Evolutionary conservation across 345 rosid species (phyloP).

Genomic region (Atalantia buxifolia): DNA sequence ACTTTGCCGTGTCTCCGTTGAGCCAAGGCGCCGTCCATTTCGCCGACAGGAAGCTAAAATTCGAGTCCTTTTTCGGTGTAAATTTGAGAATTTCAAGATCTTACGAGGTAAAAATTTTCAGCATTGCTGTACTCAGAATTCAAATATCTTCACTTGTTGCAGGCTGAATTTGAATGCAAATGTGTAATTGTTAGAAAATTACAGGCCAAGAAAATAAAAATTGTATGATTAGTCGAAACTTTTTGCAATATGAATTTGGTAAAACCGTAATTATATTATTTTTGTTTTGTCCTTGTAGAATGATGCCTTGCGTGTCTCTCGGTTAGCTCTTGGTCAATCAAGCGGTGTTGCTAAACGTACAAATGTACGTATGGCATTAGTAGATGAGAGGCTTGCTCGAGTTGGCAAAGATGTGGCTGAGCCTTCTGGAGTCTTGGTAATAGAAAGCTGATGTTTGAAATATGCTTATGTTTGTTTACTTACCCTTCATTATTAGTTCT

Average conservation of each 20-base stretch:
- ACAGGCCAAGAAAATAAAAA: not conserved
- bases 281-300: conserved; percentile 29
- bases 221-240: not conserved
- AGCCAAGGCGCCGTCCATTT: not conserved
- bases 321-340: conserved; percentile 22
- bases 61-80: not conserved
- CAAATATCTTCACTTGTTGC: not conserved
- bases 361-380: conserved; percentile 52
- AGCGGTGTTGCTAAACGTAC: conserved; percentile 20
- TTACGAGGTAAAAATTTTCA: not conserved
- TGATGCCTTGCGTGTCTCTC: conserved; percentile 28
- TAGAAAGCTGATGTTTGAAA: not conserved
- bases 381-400: conserved; percentile 59
- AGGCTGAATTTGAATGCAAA: not conserved
- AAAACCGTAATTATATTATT: not conserved
- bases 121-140: not conserved
- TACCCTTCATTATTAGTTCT: not conserved
- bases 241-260: not conserved
- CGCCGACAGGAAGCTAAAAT: conserved; percentile 4
- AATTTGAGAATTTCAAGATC: conserved; percentile 11
- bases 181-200: not conserved
- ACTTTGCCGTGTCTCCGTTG: conserved; percentile 1
- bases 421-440: conserved; percentile 63
- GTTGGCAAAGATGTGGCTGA: conserved; percentile 33
- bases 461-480: not conserved